Base-by-base conservation (phyloP, 495 filamentous ascomycete species). In the Xylaria acuta region DNA sequence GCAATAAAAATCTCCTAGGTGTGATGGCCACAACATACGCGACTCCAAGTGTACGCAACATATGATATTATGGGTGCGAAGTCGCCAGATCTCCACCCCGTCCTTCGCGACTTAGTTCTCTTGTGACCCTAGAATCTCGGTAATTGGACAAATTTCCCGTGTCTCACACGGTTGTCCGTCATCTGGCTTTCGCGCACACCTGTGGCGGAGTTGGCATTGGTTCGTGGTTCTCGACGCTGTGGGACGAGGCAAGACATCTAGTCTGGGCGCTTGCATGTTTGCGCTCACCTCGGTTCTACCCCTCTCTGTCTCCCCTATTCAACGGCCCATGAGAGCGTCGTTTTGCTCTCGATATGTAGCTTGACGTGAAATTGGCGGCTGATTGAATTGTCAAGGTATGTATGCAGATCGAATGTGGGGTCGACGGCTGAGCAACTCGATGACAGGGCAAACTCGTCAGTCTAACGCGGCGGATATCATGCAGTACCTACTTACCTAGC, bases 141-240 rank as follows among this genome's bases (percentile, higher is more conserved):
- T 74, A 76, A 79, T 79, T 79, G 75, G 73, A 70, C 71, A 72
- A 76, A 76, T 75, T 74, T 76, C 69, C 77, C 75, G 77, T 71
- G 64, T 79, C 75, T 77, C 67, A 77, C 71, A 72, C 73, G 20
- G 11, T 73, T 69, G 67, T 59, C 49, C 67, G 34, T 58, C 63
- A 58, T 75, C 53, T 68, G 71, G 72, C 47, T 49, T 54, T 70
- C 43, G 72, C 32, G 38, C 64, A 62, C 47, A 5, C 62, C 67
- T 40, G 53, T 71, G 68, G 49, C 36, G 47, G 64, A 53, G 64
- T 53, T 30, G 56, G 56, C 63, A 67, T 73, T 64, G 68, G 30
- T 75, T 73, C 54, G 40, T 73, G 67, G 62, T 67, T 71, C 64
- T 71, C 72, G 62, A 71, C 22, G 51, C 22, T 51, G 65, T 77